A percentile compares a stretch with the other conserved stretches of the same genome.
phyloP scores from a whole-genome alignment of 2,329 filamentous ascomycete genomes.

The Fusarium sp. region DNA sequence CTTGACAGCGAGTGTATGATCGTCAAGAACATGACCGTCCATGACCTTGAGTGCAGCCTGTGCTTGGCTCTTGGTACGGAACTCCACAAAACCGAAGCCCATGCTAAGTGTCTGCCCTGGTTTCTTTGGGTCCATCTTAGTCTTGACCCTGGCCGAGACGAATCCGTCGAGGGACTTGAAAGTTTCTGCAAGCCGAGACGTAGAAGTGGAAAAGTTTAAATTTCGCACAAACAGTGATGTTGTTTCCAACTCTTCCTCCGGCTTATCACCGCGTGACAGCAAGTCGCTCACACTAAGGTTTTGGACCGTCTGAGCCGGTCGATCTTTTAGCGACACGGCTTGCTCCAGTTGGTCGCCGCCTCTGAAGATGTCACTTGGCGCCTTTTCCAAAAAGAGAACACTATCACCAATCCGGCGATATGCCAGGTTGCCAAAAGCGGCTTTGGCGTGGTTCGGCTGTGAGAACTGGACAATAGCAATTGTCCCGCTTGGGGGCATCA shows the following conservation, averaged over 20 bases:
- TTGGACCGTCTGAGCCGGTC: conserved; percentile 56
- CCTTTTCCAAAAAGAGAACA: conserved; percentile 92
- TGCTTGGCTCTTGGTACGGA: conserved; percentile 80
- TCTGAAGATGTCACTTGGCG: conserved; percentile 82
- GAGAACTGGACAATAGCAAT: conserved; percentile 94
- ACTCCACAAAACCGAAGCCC: conserved; percentile 97
- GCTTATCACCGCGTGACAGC: conserved; percentile 66
- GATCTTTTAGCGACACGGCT: conserved; percentile 49
- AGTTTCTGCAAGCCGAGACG: conserved; percentile 76
- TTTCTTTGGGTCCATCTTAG: conserved; percentile 91
- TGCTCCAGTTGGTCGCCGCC: conserved; percentile 46
- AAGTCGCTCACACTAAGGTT: conserved; percentile 78
- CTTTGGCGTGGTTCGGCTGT: conserved; percentile 80
- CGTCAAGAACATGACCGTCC: conserved; percentile 89
- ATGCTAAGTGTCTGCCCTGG: conserved; percentile 90
- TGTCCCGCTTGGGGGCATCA: conserved; percentile 93
- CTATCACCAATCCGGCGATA: conserved; percentile 93
- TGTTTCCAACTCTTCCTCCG: conserved; percentile 68
- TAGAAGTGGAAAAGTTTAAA: conserved; percentile 90
- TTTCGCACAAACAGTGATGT: conserved; percentile 94
- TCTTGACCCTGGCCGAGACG: conserved; percentile 89
- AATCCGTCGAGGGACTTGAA: conserved; percentile 90
- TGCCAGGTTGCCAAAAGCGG: conserved; percentile 85
- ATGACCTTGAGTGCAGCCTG: conserved; percentile 84
- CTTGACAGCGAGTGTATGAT: conserved; percentile 85